Evolutionary conservation across 2,329 filamentous ascomycete genomes (phyloP), one percentile per base, ranked within the genome.

Genomic region (Fusarium sp.): DNA sequence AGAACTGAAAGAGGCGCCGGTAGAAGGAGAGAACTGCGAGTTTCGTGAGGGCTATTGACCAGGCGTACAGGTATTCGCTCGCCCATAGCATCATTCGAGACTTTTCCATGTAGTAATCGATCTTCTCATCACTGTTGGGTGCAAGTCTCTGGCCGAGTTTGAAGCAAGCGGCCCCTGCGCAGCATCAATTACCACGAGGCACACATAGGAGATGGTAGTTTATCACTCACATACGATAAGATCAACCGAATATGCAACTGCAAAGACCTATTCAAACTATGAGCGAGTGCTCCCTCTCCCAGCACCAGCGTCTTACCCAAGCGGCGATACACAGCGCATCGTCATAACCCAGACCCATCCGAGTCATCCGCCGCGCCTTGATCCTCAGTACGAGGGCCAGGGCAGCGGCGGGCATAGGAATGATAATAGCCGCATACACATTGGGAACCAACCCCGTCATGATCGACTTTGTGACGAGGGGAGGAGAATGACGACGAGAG

Each of bases 21-120:
- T 81, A 82, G 40, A 82, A 77, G 18, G 63, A 72, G 11, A 82
- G 72, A 1, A 81, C 73, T 1, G 80, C 66, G 9, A 81, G 63
- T 59, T 82, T 81, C 11, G 73, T 71, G n/a, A 74, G 75, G 5
- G 73, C 78, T 7, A 82, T 76, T 2, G 80, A 77, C 59, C 73
- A 77, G 1, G 76, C 72, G 13, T 81, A 81, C 3, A 71, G 38
- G 1, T 70, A 74, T 22, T 74, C 71, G 52, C 71, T 74, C 0
- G 22, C 42, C 45, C 73, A 74, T 27, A 74, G 70, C 2, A 74
- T 68, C 10, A 71, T 33, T 22, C 65, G 71, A 0, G 71, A 74
- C 27, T 68, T 74, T n/a, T 61, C 61, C 7, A 71, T 25, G 9
- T 74, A 72, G 25, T 71, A 25, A 6, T 71, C 68, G 40, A 74